phyloP scores from a whole-genome alignment of 2,329 filamentous ascomycete genomes.

The Chlorencoelia australis region DNA sequence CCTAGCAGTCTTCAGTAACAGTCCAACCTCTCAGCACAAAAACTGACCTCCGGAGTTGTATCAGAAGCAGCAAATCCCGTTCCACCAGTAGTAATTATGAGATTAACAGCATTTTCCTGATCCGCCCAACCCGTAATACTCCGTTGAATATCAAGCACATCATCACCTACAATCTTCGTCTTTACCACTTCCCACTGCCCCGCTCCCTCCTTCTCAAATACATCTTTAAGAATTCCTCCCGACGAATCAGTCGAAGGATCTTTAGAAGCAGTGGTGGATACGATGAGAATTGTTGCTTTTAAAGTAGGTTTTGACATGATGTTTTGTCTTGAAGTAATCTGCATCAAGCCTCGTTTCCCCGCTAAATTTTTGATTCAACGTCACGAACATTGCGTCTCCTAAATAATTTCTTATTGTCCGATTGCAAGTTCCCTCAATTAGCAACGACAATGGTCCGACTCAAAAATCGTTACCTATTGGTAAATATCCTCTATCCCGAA shows the following conservation, averaged over 20 bases:
- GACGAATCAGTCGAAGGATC: constrained; percentile 74
- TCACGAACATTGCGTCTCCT: constrained; percentile 7
- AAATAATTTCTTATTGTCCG: constrained; percentile 1
- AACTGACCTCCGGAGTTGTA: constrained; percentile 71
- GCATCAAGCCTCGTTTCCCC: not conserved
- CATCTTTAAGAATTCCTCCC: constrained; percentile 52
- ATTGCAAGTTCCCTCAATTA: constrained; percentile 2
- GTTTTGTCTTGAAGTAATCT: constrained; percentile 2
- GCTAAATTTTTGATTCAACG: constrained; percentile 2
- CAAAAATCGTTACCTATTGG: constrained; percentile 91
- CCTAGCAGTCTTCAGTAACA: constrained; percentile 37
- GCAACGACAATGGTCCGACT: constrained; percentile 71
- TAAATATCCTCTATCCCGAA: constrained; percentile 82
- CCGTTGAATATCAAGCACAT: constrained; percentile 62
- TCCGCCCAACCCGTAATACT: constrained; percentile 68
- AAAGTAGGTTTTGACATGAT: constrained; percentile 39
- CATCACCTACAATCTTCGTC: constrained; percentile 71
- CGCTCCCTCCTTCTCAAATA: constrained; percentile 56
- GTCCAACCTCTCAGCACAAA: constrained; percentile 1
- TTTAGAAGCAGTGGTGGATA: constrained; percentile 81
- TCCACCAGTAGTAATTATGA: constrained; percentile 82
- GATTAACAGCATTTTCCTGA: constrained; percentile 49
- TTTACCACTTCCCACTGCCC: constrained; percentile 62
- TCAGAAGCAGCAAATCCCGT: constrained; percentile 86
- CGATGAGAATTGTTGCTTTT: constrained; percentile 68